phyloP scores from a whole-genome alignment of 2,329 filamentous ascomycete genomes.

The Scedosporium dehoogii region DNA sequence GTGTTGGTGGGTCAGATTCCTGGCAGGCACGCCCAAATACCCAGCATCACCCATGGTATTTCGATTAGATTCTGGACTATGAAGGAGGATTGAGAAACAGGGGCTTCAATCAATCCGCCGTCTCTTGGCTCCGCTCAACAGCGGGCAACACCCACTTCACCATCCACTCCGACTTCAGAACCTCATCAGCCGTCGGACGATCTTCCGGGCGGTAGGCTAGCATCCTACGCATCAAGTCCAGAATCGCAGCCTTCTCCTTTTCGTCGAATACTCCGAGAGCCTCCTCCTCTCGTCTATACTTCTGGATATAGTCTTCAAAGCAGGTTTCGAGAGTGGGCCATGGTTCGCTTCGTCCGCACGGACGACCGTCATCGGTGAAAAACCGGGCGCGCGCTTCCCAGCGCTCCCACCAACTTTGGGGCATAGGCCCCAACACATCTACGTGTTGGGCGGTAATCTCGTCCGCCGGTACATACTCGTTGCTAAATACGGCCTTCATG shows the following conservation, averaged over 20 bases:
- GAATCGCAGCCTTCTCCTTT: slow-evolving; percentile 13
- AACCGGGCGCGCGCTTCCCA: slow-evolving; percentile 7
- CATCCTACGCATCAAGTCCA: slow-evolving; percentile 22
- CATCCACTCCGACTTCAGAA: slow-evolving; percentile 24
- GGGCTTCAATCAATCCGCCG: no score
- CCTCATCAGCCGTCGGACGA: slow-evolving; percentile 17
- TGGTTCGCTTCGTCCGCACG: slow-evolving; percentile 5
- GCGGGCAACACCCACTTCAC: slow-evolving; percentile 17
- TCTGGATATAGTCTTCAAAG: slow-evolving; percentile 18
- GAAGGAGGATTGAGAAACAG: no score
- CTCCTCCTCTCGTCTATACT: slow-evolving; percentile 12
- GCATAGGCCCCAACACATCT: slow-evolving; percentile 13
- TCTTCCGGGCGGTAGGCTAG: slow-evolving; percentile 18
- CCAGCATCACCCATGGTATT: no score
- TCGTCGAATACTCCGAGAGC: slow-evolving; percentile 10
- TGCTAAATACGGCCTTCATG: slow-evolving; percentile 14
- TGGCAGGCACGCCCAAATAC: no score
- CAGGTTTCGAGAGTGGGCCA: slow-evolving; percentile 15
- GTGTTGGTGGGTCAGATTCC: no score
- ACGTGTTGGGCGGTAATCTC: slow-evolving; percentile 15
- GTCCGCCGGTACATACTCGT: slow-evolving; percentile 11
- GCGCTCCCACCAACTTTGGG: slow-evolving; percentile 8
- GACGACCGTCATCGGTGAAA: slow-evolving; percentile 2
- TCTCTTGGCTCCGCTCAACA: slow-evolving; percentile 11
- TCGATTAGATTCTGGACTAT: no score